A percentile compares a stretch with the other conserved stretches of the same genome.
These are phyloP conservation scores for Trypanosoma avium DNA, from an alignment of 208 protist species.

Conservation along the genomic window DNA sequence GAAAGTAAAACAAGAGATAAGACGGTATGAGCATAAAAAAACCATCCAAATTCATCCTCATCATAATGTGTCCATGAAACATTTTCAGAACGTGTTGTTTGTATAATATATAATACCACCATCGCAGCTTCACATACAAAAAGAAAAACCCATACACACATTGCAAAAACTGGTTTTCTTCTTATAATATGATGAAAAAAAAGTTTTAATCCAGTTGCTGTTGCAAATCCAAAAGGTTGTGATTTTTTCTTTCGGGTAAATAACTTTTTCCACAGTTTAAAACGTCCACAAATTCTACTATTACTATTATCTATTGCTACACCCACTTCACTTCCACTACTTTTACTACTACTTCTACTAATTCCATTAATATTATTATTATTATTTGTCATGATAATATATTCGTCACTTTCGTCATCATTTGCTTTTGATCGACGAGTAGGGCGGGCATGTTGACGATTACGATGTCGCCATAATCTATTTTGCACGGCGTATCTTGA, in stretches of 20 bases:
- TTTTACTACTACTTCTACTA: constrained; percentile 2
- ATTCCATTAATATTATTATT: not conserved
- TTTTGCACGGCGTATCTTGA: not conserved
- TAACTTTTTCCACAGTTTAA: too few species aligned
- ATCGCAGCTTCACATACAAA: constrained; percentile 75
- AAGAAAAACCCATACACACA: constrained; percentile 76
- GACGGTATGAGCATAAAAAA: constrained; percentile 63
- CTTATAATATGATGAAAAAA: constrained; percentile 81
- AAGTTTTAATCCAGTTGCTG: constrained; percentile 71
- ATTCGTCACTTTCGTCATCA: not conserved
- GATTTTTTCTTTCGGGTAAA: too few species aligned
- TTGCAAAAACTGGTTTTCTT: constrained; percentile 60
- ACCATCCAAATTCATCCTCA: constrained; percentile 42
- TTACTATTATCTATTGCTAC: too few species aligned
- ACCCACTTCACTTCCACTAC: too few species aligned
- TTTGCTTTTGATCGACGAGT: constrained; percentile 4
- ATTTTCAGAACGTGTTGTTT: constrained; percentile 38
- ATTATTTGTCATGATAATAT: too few species aligned
- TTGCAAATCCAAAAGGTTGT: constrained; percentile 48
- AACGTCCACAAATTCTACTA: too few species aligned
- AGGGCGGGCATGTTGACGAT: not conserved
- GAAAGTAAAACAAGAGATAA: constrained; percentile 73
- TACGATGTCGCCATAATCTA: constrained; percentile 12
- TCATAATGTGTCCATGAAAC: constrained; percentile 65
- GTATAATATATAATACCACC: constrained; percentile 68